A percentile compares a stretch with the other conserved stretches of the same genome.
These are phyloP conservation scores for Blastobotrys ciferrii DNA, from an alignment of 1,139 yeast genomes.

Conservation along the genomic window DNA sequence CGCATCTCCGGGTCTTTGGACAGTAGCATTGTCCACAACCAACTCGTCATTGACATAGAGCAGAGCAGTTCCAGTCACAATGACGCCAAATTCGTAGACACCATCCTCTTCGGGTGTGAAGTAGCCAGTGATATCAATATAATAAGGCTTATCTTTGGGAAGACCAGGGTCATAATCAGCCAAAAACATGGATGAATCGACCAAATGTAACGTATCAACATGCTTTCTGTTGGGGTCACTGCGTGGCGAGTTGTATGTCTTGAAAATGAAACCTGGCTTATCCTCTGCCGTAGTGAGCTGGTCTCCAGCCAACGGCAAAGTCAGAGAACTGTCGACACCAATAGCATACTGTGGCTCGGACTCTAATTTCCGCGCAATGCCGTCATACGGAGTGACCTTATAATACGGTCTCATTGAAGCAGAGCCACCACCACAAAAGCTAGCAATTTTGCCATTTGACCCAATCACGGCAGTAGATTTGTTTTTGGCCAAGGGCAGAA, in stretches of 20 bases:
- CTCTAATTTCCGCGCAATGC: slow-evolving; percentile 38
- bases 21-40: slow-evolving; percentile 55
- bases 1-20: slow-evolving; percentile 49
- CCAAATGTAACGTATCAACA: slow-evolving; percentile 41
- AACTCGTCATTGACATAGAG: slow-evolving; percentile 51
- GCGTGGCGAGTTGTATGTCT: slow-evolving; percentile 45
- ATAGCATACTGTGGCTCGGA: slow-evolving; percentile 36
- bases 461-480: slow-evolving; percentile 51
- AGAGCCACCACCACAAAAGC: slow-evolving; percentile 54
- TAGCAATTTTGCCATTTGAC: slow-evolving; percentile 47
- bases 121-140: slow-evolving; percentile 48
- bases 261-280: slow-evolving; percentile 42
- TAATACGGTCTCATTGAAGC: slow-evolving; percentile 49
- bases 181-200: slow-evolving; percentile 44
- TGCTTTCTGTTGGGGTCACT: slow-evolving; percentile 36
- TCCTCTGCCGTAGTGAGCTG: slow-evolving; percentile 36
- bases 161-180: slow-evolving; percentile 47
- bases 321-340: slow-evolving; percentile 40
- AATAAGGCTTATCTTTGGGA: slow-evolving; percentile 37
- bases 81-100: slow-evolving; percentile 51
- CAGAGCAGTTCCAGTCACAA: slow-evolving; percentile 53
- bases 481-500: slow-evolving; percentile 43
- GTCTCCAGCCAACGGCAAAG: slow-evolving; percentile 37
- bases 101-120: slow-evolving; percentile 49
- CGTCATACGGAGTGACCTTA: slow-evolving; percentile 48